Evolutionary conservation across 805 yeast genomes (phyloP), one percentile per base, ranked within the genome.

Genomic region (Cyberlindnera samutprakarnensis): DNA sequence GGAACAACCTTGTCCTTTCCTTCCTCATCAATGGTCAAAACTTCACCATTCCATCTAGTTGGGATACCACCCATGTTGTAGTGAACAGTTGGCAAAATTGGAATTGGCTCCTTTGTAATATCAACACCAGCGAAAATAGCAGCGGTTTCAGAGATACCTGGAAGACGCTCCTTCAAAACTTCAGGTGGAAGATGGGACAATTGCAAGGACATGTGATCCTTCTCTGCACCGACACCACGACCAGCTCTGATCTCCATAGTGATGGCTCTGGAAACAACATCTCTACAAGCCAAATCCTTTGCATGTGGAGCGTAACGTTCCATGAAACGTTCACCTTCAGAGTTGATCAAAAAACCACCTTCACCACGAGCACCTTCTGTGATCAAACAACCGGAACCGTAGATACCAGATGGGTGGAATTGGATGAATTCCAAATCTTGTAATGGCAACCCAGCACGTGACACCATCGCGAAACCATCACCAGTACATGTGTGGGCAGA

Each of bases 361-460:
- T 92, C 98, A 75, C 98, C 98, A 72, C 98, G 83, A 47, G 96
- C 95, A 69, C 98, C 98, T 68, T 92, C 98, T 36, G 98, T 92
- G 61, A 92, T 92, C 69, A 90, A 70, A 72, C 97, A 92, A 45
- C 98, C 98, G 25, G 97, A 86, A 39, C 98, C 98, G 63, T 90
- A 90, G 64, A 90, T 92, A 75, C 98, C 98, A 17, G 97, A 87
- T 35, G 98, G 98, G 65, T 90, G 98, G 86, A 90, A 90, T 68
- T 90, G 98, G 42, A 90, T 88, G 57, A 90, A 90, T 68, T 90
- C 98, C 64, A 90, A 70, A 66, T 90, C 98, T 68, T 90, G 95
- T 56, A 90, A 72, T 38, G 98, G 98, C 61, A 90, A 76, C 41
- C 98, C 98, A 34, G 98, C 98, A 66, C 98, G 78, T 31, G 96